phyloP scores from a whole-genome alignment of 1,139 yeast genomes.

The Geotrichum fermentans region DNA sequence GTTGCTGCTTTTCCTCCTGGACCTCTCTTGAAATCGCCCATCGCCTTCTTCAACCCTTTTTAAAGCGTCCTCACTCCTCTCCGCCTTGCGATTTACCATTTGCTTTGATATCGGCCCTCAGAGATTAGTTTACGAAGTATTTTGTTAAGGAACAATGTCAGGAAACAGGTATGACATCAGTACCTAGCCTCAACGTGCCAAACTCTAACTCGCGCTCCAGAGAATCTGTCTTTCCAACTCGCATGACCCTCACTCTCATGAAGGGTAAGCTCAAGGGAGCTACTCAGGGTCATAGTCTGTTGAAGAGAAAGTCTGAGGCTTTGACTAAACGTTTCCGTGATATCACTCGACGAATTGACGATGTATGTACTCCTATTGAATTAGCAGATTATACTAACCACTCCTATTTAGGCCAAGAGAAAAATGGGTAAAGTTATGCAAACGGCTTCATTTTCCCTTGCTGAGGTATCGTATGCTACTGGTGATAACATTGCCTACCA shows the following conservation, averaged over 20 bases:
- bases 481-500: slow-evolving; percentile 94
- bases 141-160: slow-evolving; percentile 9
- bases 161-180: slow-evolving; percentile 16
- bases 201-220: slow-evolving; percentile 23
- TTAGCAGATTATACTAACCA: not conserved
- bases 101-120: too few species aligned
- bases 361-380: slow-evolving; percentile 35
- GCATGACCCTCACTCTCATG: slow-evolving; percentile 95
- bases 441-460: slow-evolving; percentile 93
- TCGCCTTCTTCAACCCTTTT: not conserved
- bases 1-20: slow-evolving; percentile 12
- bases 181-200: not conserved
- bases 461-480: slow-evolving; percentile 95
- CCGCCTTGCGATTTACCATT: too few species aligned
- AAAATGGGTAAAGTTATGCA: slow-evolving; percentile 99
- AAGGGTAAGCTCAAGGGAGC: slow-evolving; percentile 95
- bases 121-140: too few species aligned
- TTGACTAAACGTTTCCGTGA: slow-evolving; percentile 94
- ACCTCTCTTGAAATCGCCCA: not conserved
- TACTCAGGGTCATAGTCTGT: slow-evolving; percentile 87
- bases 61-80: not conserved
- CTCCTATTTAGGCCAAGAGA: slow-evolving; percentile 55
- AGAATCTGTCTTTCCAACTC: slow-evolving; percentile 75
- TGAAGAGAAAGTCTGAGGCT: slow-evolving; percentile 95
- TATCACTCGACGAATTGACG: slow-evolving; percentile 89